Percentiles rank a stretch among this genome's conserved stretches.
Evolutionary conservation across 1,139 yeast species (phyloP).

Genomic region (Lodderomyces jiufengensis): DNA sequence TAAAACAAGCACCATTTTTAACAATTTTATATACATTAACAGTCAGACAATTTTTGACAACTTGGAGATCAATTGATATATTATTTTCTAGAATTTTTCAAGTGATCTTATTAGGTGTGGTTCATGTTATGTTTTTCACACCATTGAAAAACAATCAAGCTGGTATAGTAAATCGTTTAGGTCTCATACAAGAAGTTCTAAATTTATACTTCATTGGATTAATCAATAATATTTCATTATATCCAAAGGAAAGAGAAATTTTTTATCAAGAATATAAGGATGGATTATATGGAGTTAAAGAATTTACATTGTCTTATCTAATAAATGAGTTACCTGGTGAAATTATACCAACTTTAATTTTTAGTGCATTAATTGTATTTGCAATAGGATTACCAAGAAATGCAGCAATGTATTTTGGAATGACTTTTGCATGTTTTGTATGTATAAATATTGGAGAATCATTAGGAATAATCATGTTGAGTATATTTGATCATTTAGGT

Average conservation of each 20-base stretch:
- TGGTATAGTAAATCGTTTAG: slow-evolving; percentile 59
- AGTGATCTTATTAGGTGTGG: slow-evolving; percentile 56
- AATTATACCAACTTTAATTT: slow-evolving; percentile 49
- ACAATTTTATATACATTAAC: slow-evolving; percentile 20
- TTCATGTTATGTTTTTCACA: slow-evolving; percentile 62
- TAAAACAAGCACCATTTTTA: slow-evolving; percentile 14
- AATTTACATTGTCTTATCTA: slow-evolving; percentile 59
- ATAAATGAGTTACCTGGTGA: slow-evolving; percentile 67
- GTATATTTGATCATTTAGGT: slow-evolving; percentile 65
- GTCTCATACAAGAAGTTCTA: slow-evolving; percentile 63
- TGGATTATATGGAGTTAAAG: slow-evolving; percentile 56
- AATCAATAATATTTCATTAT: slow-evolving; percentile 64
- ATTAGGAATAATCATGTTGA: slow-evolving; percentile 66
- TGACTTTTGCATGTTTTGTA: slow-evolving; percentile 48
- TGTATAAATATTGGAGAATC: slow-evolving; percentile 72
- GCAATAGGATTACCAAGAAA: slow-evolving; percentile 65
- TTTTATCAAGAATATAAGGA: slow-evolving; percentile 73
- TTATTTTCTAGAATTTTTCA: slow-evolving; percentile 59
- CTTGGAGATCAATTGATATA: slow-evolving; percentile 55
- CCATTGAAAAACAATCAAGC: slow-evolving; percentile 54
- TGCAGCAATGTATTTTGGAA: slow-evolving; percentile 56
- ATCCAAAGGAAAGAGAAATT: slow-evolving; percentile 63
- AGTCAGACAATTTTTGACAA: slow-evolving; percentile 32
- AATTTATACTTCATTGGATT: slow-evolving; percentile 71
- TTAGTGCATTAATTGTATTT: slow-evolving; percentile 54